Percentiles rank a stretch among this genome's conserved stretches.
phyloP scores from a whole-genome alignment of 176 grass and related monocot genomes.

The Oryza glaberrima region DNA sequence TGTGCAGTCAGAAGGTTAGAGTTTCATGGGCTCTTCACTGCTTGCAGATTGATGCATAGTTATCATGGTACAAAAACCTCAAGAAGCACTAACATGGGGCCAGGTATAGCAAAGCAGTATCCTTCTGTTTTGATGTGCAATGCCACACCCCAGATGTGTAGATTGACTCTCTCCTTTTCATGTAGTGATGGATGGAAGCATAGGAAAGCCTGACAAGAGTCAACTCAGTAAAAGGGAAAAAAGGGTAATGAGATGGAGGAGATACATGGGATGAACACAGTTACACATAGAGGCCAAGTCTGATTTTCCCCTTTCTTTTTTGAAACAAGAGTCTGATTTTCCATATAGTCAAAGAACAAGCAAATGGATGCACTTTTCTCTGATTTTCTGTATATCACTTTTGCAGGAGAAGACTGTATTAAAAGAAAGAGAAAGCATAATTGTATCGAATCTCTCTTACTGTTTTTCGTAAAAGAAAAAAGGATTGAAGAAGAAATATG shows the following conservation, averaged over 20 bases:
- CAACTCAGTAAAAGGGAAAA: background rate
- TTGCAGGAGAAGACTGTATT: background rate
- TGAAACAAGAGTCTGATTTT: too few species aligned
- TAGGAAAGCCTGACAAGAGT: constrained; percentile 15
- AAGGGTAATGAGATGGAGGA: background rate
- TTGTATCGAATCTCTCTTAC: too few species aligned
- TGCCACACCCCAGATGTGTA: background rate
- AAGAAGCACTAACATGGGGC: background rate
- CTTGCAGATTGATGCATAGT: background rate
- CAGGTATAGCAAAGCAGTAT: background rate
- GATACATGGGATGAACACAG: background rate
- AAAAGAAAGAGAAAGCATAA: background rate
- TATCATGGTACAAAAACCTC: background rate
- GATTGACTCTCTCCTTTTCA: constrained; percentile 28
- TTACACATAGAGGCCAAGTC: background rate
- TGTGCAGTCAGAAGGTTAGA: background rate
- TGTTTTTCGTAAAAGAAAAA: too few species aligned
- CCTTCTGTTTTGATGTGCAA: background rate
- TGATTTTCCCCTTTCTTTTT: background rate
- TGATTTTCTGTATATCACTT: background rate
- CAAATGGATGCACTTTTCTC: background rate
- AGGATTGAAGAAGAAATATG: background rate
- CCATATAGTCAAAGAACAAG: constrained; percentile 12
- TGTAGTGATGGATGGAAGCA: background rate
- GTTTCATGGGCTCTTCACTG: background rate